These are phyloP conservation scores for Cyberlindnera suaveolens DNA, from an alignment of 805 yeast genomes.

Conservation along the genomic window DNA sequence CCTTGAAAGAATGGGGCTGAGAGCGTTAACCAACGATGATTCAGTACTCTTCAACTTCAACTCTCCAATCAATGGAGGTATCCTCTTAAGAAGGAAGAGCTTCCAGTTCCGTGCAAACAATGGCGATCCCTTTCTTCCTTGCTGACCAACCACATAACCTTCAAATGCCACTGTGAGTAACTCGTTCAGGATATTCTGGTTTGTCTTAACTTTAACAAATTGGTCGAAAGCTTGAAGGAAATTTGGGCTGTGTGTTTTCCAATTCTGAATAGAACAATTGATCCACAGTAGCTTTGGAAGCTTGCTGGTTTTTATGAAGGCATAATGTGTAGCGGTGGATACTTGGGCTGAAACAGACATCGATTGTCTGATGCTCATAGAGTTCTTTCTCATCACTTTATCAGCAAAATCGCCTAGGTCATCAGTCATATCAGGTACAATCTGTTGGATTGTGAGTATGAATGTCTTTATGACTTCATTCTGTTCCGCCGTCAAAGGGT, in stretches of 20 bases:
- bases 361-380: slow-evolving; percentile 9
- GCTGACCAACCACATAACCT: slow-evolving; percentile 32
- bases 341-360: slow-evolving; percentile 3
- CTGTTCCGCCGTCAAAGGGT: slow-evolving; percentile 7
- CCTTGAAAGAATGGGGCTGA: slow-evolving; percentile 29
- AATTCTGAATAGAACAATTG: slow-evolving; percentile 29
- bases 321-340: slow-evolving; percentile 4
- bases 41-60: slow-evolving; percentile 25
- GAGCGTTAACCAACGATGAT: slow-evolving; percentile 23
- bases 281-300: slow-evolving; percentile 29
- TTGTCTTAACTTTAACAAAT: slow-evolving; percentile 26
- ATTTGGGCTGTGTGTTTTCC: slow-evolving; percentile 26
- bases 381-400: slow-evolving; percentile 10
- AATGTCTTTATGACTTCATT: slow-evolving; percentile 7
- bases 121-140: slow-evolving; percentile 28
- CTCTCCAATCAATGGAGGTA: slow-evolving; percentile 39
- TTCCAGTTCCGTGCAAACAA: slow-evolving; percentile 37
- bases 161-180: slow-evolving; percentile 39
- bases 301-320: slow-evolving; percentile 20
- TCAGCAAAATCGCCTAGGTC: slow-evolving; percentile 8
- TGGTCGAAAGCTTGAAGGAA: slow-evolving; percentile 29
- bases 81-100: slow-evolving; percentile 36
- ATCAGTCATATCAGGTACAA: slow-evolving; percentile 7
- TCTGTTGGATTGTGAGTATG: slow-evolving; percentile 2
- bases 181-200: slow-evolving; percentile 29